These are phyloP conservation scores for Neophaeococcomyces aloes DNA, from an alignment of 2,329 filamentous ascomycete genomes.

Conservation along the genomic window DNA sequence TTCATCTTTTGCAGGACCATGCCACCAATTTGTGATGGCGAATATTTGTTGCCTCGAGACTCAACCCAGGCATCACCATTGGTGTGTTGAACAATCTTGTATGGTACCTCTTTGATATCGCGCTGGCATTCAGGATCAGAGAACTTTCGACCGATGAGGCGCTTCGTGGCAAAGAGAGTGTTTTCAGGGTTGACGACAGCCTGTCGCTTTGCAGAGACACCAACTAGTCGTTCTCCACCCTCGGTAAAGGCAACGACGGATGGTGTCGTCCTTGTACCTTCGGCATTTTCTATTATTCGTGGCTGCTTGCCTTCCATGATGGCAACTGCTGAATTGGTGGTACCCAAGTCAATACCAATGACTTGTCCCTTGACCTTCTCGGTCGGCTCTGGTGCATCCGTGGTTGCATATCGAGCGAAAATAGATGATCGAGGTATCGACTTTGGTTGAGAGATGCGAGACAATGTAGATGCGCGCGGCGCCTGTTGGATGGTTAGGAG, in stretches of 20 bases:
- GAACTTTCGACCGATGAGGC: constrained; percentile 96
- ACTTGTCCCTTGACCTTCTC: constrained; percentile 88
- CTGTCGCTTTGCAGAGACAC: constrained; percentile 95
- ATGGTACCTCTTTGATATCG: constrained; percentile 93
- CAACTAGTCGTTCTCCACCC: constrained; percentile 90
- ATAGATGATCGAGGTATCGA: constrained; percentile 56
- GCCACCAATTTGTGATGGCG: constrained; percentile 94
- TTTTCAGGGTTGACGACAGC: constrained; percentile 98
- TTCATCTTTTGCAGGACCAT: constrained; percentile 98
- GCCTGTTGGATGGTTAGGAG: constrained; percentile 43
- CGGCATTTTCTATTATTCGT: constrained; percentile 94
- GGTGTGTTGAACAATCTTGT: constrained; percentile 95
- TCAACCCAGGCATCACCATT: constrained; percentile 96
- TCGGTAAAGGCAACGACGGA: constrained; percentile 93
- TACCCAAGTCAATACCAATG: constrained; percentile 98
- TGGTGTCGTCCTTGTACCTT: constrained; percentile 86
- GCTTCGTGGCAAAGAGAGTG: constrained; percentile 96
- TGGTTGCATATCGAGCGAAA: constrained; percentile 69
- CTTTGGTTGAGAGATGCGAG: constrained; percentile 58
- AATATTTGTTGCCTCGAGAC: constrained; percentile 89
- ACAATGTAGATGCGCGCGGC: constrained; percentile 62
- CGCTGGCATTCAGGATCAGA: constrained; percentile 87
- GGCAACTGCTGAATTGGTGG: constrained; percentile 94
- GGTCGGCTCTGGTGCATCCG: constrained; percentile 49
- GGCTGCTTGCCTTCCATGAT: constrained; percentile 95